Evolutionary conservation across 148 eudicot genomes (phyloP).

Genomic region (Agrostemma githago): DNA sequence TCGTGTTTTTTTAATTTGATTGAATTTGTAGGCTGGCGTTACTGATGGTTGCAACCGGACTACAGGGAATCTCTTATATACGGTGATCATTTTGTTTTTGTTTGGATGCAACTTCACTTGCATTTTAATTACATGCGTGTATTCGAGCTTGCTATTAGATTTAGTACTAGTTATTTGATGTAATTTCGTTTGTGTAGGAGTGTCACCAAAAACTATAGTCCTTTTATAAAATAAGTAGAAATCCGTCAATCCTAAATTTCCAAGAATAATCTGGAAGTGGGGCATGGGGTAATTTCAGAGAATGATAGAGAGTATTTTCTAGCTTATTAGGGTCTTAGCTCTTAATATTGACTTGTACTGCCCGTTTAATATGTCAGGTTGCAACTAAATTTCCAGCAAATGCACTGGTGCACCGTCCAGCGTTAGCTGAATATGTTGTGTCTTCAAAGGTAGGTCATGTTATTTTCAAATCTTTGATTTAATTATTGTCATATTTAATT

Average conservation of each 20-base stretch:
- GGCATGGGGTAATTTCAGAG: too few relatives aligned
- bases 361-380: conserved; percentile 42
- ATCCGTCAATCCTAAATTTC: too few relatives aligned
- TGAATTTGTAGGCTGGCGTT: conserved; percentile 62
- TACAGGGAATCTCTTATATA: conserved; percentile 75
- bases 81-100: conserved; percentile 32
- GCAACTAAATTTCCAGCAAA: conserved; percentile 87
- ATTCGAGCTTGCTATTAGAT: not conserved
- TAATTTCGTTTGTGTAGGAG: too few relatives aligned
- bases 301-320: too few relatives aligned
- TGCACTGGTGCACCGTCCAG: conserved; percentile 74
- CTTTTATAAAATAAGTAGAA: too few relatives aligned
- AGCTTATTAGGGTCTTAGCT: too few relatives aligned
- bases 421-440: conserved; percentile 57
- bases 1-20: not conserved
- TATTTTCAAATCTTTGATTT: too few relatives aligned
- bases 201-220: too few relatives aligned
- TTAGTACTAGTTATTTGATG: too few relatives aligned
- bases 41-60: conserved; percentile 71
- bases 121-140: not conserved
- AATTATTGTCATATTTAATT: not conserved
- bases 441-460: conserved; percentile 47
- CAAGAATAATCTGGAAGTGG: too few relatives aligned
- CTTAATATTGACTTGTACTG: not conserved
- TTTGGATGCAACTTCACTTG: not conserved